A percentile compares a stretch with the other conserved stretches of the same genome.
Evolutionary conservation across 2,329 filamentous ascomycete genomes (phyloP).

Genomic region (Podosphaera xanthii): DNA sequence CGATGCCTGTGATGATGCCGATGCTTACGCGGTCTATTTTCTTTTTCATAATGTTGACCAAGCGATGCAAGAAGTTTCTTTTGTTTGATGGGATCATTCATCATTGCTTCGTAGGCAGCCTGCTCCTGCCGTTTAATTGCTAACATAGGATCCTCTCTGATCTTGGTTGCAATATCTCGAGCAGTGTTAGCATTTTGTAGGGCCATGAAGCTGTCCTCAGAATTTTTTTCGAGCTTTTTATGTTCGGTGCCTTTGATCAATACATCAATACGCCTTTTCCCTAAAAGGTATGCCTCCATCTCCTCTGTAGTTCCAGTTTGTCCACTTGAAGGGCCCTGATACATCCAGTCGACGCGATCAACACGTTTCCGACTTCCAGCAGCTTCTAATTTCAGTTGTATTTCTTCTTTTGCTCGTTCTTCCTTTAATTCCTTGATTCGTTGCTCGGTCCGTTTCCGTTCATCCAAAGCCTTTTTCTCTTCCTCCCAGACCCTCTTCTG

Average conservation of each 20-base stretch:
- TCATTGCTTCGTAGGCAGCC: conserved; percentile 55
- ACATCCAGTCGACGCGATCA: conserved; percentile 95
- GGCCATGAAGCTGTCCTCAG: conserved; percentile 35
- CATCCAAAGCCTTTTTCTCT: conserved; percentile 77
- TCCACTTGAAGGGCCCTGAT: conserved; percentile 61
- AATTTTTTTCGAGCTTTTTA: conserved; percentile 58
- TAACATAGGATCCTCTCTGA: conserved; percentile 73
- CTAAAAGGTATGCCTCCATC: conserved; percentile 78
- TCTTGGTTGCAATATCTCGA: conserved; percentile 64
- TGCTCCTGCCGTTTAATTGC: conserved; percentile 88
- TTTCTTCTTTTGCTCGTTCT: conserved; percentile 76
- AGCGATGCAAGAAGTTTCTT: conserved; percentile 42
- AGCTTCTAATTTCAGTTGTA: conserved; percentile 72
- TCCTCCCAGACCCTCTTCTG: conserved; percentile 78
- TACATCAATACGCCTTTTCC: conserved; percentile 77
- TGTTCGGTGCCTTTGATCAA: conserved; percentile 62
- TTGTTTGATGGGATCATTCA: conserved; percentile 50
- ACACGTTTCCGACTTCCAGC: conserved; percentile 61
- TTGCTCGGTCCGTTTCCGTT: conserved; percentile 83
- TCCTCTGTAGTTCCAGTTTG: conserved; percentile 63
- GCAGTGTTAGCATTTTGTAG: conserved; percentile 47
- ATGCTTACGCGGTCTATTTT: conserved; percentile 21
- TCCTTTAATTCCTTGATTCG: conserved; percentile 84
- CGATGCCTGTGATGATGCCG: conserved; percentile 20
- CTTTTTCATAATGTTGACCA: conserved; percentile 27